These are phyloP conservation scores for Endocalyx cinctus DNA, from an alignment of 2,329 filamentous ascomycete species.

Conservation along the genomic window DNA sequence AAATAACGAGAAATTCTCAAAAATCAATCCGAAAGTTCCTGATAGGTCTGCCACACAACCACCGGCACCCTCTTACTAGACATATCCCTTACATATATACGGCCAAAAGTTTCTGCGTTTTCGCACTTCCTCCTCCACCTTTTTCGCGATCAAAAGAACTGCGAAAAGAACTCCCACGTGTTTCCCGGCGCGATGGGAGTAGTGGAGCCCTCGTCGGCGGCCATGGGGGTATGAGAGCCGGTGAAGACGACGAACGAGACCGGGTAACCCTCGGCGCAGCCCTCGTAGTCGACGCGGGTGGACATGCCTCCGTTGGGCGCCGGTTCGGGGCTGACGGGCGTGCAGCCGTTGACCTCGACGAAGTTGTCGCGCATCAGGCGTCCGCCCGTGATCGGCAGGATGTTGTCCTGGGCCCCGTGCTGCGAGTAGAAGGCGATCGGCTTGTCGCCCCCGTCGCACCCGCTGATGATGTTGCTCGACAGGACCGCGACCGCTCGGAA, in stretches of 20 bases:
- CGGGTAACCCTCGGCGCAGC: conserved; percentile 27
- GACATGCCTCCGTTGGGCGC: conserved; percentile 11
- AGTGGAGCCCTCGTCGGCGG: conserved; percentile 12
- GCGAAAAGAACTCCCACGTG: conserved; percentile 28
- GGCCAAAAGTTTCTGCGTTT: no score
- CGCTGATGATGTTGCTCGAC: conserved; percentile 24
- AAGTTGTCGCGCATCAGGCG: conserved; percentile 31
- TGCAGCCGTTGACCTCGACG: conserved; percentile 32
- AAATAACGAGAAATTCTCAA: no score
- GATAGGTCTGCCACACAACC: no score
- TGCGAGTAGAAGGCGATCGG: conserved; percentile 31
- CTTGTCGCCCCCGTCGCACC: conserved; percentile 25
- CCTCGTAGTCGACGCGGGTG: conserved; percentile 17
- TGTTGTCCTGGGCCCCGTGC: conserved; percentile 28
- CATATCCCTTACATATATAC: no score
- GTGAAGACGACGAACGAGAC: conserved; percentile 29
- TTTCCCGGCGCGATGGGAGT: conserved; percentile 18
- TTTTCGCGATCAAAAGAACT: no score
- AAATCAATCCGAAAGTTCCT: no score
- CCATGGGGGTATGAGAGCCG: conserved; percentile 23
- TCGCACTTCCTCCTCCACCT: no score
- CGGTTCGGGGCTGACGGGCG: conserved; percentile 13
- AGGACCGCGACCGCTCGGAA: conserved; percentile 31
- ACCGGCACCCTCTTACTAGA: no score
- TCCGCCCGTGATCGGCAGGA: conserved; percentile 28